phyloP scores from a whole-genome alignment of 441 rosid species.

The Aleurites moluccanus region DNA sequence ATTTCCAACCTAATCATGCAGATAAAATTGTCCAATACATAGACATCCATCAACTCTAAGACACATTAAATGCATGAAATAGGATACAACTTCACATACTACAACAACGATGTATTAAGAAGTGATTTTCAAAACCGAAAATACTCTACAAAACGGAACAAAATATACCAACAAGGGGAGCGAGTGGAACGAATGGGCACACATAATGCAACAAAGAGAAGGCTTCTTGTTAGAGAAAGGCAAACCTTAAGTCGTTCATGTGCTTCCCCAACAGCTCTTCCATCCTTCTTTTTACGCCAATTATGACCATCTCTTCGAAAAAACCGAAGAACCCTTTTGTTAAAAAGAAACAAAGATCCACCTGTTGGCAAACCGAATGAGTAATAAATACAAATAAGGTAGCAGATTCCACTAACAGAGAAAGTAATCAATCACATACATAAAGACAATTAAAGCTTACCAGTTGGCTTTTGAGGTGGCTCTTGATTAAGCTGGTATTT shows the following conservation, averaged over 20 bases:
- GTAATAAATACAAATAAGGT: background rate
- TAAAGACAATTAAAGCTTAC: slow-evolving; percentile 38
- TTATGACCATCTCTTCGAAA: slow-evolving; percentile 90
- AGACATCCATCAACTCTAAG: slow-evolving; percentile 19
- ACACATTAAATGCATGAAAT: slow-evolving; percentile 4
- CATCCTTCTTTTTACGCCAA: slow-evolving; percentile 88
- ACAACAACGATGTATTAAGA: background rate
- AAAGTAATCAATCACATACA: background rate
- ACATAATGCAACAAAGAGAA: no score
- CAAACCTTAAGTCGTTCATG: slow-evolving; percentile 92
- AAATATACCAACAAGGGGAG: background rate
- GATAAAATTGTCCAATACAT: slow-evolving; percentile 24
- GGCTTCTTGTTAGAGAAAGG: no score
- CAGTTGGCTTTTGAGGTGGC: slow-evolving; percentile 61
- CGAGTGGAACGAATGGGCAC: no score
- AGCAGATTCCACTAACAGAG: background rate
- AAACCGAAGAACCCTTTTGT: slow-evolving; percentile 69
- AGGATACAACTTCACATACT: background rate
- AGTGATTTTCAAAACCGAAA: background rate
- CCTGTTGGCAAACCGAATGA: slow-evolving; percentile 39
- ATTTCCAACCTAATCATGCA: slow-evolving; percentile 73
- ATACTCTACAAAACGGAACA: background rate
- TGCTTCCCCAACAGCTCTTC: slow-evolving; percentile 90
- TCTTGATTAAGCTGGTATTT: slow-evolving; percentile 47
- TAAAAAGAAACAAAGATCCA: slow-evolving; percentile 83